A percentile compares a stretch with the other conserved stretches of the same genome.
Evolutionary conservation across 768 basidiomycete genomes (phyloP).

Genomic region (Filobasidium wieringae): DNA sequence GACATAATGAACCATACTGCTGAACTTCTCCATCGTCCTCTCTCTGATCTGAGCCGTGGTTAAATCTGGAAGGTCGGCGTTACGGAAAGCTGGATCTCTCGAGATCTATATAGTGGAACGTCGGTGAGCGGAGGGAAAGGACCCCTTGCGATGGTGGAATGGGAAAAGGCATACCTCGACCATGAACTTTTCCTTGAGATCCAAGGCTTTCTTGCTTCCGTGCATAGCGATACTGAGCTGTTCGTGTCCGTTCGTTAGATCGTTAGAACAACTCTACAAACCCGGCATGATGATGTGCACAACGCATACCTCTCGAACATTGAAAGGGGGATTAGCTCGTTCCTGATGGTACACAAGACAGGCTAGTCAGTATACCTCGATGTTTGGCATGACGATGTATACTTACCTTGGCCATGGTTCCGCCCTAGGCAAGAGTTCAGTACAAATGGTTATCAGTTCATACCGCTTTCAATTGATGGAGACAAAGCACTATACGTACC

Average conservation of each 20-base stretch:
- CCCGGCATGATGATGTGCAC: background rate
- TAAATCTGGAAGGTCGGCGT: conserved; percentile 41
- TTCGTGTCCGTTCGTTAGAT: background rate
- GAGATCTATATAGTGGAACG: conserved; percentile 26
- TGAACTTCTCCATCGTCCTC: conserved; percentile 43
- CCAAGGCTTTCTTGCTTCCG: conserved; percentile 33
- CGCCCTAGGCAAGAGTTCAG: conserved; percentile 22
- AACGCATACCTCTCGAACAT: conserved; percentile 23
- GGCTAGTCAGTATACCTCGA: background rate
- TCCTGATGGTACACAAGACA: conserved; percentile 16
- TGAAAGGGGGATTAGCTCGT: conserved; percentile 34
- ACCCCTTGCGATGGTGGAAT: background rate
- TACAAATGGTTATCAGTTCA: background rate
- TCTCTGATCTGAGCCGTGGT: conserved; percentile 37
- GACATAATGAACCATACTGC: conserved; percentile 40
- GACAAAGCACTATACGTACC: too few species aligned
- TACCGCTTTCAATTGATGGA: too few species aligned
- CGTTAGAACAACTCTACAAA: background rate
- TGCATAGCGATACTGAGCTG: conserved; percentile 37
- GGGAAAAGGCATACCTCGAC: conserved; percentile 24
- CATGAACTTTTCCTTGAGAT: conserved; percentile 39
- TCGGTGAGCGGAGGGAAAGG: background rate
- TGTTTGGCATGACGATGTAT: background rate
- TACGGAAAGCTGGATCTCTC: conserved; percentile 40
- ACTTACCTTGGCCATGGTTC: conserved; percentile 33